A percentile compares a stretch with the other conserved stretches of the same genome.
Evolutionary conservation across 1,284 basidiomycete species (phyloP).

Genomic region (Apiotrichum sp.): DNA sequence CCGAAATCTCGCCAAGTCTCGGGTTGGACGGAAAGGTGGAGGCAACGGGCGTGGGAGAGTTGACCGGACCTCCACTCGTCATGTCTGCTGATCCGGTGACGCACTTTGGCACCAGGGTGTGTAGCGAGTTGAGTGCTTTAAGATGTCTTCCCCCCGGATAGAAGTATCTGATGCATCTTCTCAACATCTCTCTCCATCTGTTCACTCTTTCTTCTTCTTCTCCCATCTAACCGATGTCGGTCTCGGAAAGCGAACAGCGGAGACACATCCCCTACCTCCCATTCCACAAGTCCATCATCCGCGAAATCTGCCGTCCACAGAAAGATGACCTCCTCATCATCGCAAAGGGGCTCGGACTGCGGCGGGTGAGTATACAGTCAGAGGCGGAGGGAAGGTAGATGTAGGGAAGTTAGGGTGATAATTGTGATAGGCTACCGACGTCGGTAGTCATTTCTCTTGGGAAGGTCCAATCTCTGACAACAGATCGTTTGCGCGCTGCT

Average conservation of each 20-base stretch:
- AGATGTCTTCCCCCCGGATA: background rate
- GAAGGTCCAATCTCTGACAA: background rate
- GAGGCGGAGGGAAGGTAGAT: background rate
- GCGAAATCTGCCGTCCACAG: conserved; percentile 54
- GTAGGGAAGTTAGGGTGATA: no score
- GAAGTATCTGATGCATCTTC: background rate
- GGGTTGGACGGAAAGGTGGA: background rate
- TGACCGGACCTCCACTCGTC: no score
- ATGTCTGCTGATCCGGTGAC: no score
- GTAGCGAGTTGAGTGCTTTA: no score
- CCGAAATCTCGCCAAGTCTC: background rate
- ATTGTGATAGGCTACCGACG: no score
- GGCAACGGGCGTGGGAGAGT: conserved; percentile 2
- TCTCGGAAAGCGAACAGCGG: conserved; percentile 6
- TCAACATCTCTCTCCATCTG: background rate
- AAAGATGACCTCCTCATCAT: conserved; percentile 76
- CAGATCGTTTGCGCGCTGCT: conserved; percentile 74
- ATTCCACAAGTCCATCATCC: conserved; percentile 48
- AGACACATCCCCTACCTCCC: conserved; percentile 46
- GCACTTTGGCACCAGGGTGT: no score
- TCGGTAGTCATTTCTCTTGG: background rate
- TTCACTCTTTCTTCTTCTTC: background rate
- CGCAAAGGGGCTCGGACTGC: conserved; percentile 78
- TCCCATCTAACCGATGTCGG: background rate
- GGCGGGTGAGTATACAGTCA: conserved; percentile 45